Base-by-base conservation (phyloP, 2,329 filamentous ascomycete genomes). In the Trichoderma breve region DNA sequence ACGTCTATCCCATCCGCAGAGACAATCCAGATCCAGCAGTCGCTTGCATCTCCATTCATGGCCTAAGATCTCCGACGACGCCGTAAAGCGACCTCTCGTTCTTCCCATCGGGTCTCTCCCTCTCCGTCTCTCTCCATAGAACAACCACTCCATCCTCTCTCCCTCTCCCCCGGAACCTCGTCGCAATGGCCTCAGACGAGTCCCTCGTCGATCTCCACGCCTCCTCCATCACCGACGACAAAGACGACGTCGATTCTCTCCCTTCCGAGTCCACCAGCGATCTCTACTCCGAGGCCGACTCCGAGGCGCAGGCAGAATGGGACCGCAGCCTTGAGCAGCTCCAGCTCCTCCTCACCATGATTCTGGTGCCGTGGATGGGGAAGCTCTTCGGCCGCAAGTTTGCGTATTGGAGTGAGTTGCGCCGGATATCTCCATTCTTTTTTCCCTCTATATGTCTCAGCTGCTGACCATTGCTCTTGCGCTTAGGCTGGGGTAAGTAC, bases 331-430 rank as follows among this genome's bases (percentile, higher is more conserved):
- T 99, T 74, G 93, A 98, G 82, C 96, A 99, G 83, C 84, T 99
- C 73, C 94, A 99, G 84, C 86, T 98, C 75, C 86, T 99, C 76
- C 83, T 98, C 80, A 97, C 93, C 24, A 97, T 99, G 94, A 92
- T 98, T 63, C 82, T 98, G 76, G 92, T 99, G 65, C 96, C 96
- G 3, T 98, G 97, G 81, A 85, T 94, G 76, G 96, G 96, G 72
- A 99, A 98, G 83, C 98, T 94, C 83, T 90, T 98, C 81, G 96
- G 96, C 60, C 89, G 96, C 81, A 97, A 94, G 82, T 97, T 95
- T 84, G 95, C 95, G 73, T 98, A 97, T 80, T 98, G 94, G 93
- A 94, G 95, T 98, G 87, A 81, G 92, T 57, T 28, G 4, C 12
- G 3, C 60, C 39, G 9, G 32, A 36, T 14, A n/a, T 62, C 34